Evolutionary conservation across 2,329 filamentous ascomycete genomes (phyloP).

Genomic region (Xylariaceae sp.): DNA sequence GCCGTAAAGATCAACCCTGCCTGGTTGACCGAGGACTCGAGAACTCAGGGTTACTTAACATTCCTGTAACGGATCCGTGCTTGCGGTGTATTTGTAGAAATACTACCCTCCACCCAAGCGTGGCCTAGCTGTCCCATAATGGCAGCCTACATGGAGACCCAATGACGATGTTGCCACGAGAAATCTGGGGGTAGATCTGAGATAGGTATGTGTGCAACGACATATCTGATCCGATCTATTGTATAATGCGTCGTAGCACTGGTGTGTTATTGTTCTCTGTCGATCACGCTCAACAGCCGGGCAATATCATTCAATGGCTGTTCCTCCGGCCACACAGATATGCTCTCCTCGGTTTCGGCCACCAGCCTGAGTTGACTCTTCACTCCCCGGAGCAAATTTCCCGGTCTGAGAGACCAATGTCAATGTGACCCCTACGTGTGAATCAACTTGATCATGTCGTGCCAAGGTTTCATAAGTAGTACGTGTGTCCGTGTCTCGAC

Average conservation of each 20-base stretch:
- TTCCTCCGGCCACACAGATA: background rate
- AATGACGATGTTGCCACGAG: background rate
- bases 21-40: background rate
- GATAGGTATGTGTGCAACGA: background rate
- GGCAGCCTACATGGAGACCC: background rate
- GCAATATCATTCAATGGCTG: background rate
- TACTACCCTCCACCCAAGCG: background rate
- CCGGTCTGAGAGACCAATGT: background rate
- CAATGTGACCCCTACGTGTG: background rate
- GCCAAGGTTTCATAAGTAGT: background rate
- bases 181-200: too few relatives aligned
- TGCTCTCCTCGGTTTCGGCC: background rate
- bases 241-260: conserved; percentile 1
- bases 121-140: background rate
- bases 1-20: background rate
- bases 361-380: background rate
- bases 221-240: background rate
- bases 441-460: background rate
- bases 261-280: background rate
- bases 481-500: background rate
- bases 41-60: background rate
- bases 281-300: background rate
- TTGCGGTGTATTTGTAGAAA: conserved; percentile 1
- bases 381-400: background rate
- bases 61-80: background rate